These are phyloP conservation scores for Aspergillus hortae DNA, from an alignment of 2,329 filamentous ascomycete genomes.

Conservation along the genomic window DNA sequence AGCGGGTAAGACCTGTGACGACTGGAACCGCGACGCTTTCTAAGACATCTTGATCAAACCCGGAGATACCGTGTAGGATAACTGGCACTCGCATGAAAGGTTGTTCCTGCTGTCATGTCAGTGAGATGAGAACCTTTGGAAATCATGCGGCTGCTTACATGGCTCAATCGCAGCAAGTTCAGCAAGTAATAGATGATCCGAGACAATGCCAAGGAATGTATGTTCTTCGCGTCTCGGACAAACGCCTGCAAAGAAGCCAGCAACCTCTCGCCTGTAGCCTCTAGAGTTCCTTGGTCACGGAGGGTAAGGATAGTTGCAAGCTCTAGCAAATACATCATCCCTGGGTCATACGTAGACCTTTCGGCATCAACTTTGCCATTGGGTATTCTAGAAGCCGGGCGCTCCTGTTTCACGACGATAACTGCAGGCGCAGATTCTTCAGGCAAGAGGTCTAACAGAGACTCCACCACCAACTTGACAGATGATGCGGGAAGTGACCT, in stretches of 20 bases:
- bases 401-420: conserved; percentile 86
- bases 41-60: conserved; percentile 73
- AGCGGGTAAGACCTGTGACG: conserved; percentile 73
- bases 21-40: conserved; percentile 72
- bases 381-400: conserved; percentile 60
- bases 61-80: conserved; percentile 85
- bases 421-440: conserved; percentile 78
- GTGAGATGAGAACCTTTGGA: conserved; percentile 1
- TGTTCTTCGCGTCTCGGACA: conserved; percentile 71
- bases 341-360: conserved; percentile 73
- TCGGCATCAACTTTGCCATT: conserved; percentile 55
- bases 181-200: conserved; percentile 84
- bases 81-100: conserved; percentile 91
- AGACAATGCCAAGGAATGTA: conserved; percentile 80
- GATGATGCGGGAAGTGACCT: conserved; percentile 61
- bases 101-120: conserved; percentile 59
- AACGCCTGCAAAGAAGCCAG: conserved; percentile 77
- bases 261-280: conserved; percentile 71
- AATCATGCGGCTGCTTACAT: conserved; percentile 54
- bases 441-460: conserved; percentile 78
- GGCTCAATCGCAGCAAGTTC: conserved; percentile 75
- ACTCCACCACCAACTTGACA: conserved; percentile 62
- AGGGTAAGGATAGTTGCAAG: conserved; percentile 79
- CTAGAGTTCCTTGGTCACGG: conserved; percentile 69
- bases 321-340: conserved; percentile 85